phyloP scores from a whole-genome alignment of 1,284 basidiomycete genomes.

The Cryptococcus deneoformans region DNA sequence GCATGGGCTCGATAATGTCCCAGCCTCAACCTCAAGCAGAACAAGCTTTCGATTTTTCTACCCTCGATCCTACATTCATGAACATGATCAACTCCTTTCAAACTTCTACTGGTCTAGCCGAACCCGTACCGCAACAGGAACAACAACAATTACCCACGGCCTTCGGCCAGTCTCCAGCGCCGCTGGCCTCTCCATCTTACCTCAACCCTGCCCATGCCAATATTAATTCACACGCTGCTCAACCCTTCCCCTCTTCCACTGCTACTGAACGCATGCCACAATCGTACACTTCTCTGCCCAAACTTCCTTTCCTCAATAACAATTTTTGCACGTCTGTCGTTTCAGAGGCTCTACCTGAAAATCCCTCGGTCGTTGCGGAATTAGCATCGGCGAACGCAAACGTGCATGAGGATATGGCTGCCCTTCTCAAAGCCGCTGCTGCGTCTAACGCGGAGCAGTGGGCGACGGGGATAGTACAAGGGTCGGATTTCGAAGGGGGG shows the following conservation, averaged over 20 bases:
- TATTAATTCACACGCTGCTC: background rate
- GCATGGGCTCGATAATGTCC: background rate
- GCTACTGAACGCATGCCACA: background rate
- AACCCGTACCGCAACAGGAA: background rate
- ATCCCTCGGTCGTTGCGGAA: background rate
- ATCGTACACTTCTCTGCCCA: background rate
- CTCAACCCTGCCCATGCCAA: background rate
- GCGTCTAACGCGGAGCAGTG: background rate
- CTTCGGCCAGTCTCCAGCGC: background rate
- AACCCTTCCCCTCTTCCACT: background rate
- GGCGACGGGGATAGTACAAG: background rate
- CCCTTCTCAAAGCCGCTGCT: background rate
- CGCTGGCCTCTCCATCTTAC: background rate
- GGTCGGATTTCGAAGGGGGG: slow-evolving; percentile 2
- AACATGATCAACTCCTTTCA: slow-evolving; percentile 28
- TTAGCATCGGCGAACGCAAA: background rate
- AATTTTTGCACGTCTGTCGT: background rate
- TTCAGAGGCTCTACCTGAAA: background rate
- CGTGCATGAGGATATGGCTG: slow-evolving; percentile 1
- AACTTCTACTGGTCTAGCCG: slow-evolving; percentile 2
- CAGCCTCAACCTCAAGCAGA: background rate
- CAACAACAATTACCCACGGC: background rate
- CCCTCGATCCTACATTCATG: slow-evolving; percentile 36
- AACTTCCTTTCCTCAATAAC: background rate
- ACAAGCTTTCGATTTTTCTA: slow-evolving; percentile 30